Evolutionary conservation across 2,329 filamentous ascomycete genomes (phyloP).

Genomic region (Shiraia sp.): DNA sequence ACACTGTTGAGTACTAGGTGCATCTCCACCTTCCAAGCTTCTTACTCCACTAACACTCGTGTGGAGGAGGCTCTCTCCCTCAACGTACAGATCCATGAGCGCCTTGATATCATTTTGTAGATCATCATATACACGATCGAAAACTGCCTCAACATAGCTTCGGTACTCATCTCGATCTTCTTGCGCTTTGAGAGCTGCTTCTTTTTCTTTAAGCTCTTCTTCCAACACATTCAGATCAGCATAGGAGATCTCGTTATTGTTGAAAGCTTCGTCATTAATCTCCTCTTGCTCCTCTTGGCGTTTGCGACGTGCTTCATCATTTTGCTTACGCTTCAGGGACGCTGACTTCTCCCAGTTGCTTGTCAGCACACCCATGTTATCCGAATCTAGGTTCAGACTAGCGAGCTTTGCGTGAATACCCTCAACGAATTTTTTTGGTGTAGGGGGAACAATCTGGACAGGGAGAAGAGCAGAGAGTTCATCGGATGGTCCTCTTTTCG

Average conservation of each 20-base stretch:
- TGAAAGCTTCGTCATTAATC: constrained; percentile 59
- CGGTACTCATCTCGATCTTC: constrained; percentile 59
- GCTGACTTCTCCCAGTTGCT: constrained; percentile 53
- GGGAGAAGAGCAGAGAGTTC: constrained; percentile 27
- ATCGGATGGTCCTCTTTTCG: constrained; percentile 20
- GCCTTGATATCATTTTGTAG: constrained; percentile 55
- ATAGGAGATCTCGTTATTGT: constrained; percentile 61
- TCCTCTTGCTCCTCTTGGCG: constrained; percentile 58
- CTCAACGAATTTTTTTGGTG: constrained; percentile 22
- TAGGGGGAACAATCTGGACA: constrained; percentile 7
- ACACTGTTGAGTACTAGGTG: constrained; percentile 22
- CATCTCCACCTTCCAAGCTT: constrained; percentile 18
- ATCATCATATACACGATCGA: constrained; percentile 53
- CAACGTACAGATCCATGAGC: constrained; percentile 53
- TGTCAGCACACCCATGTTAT: constrained; percentile 25
- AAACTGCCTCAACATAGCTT: constrained; percentile 55
- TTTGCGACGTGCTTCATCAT: constrained; percentile 53
- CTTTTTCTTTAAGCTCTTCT: constrained; percentile 58
- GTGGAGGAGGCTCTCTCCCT: constrained; percentile 30
- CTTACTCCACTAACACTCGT: constrained; percentile 28
- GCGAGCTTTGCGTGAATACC: constrained; percentile 21
- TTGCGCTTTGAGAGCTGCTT: constrained; percentile 55
- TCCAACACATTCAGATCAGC: constrained; percentile 60
- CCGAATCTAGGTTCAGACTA: constrained; percentile 20
- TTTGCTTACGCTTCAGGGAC: constrained; percentile 47